phyloP scores from a whole-genome alignment of 805 yeast species.

The Cyberlindnera petersonii region DNA sequence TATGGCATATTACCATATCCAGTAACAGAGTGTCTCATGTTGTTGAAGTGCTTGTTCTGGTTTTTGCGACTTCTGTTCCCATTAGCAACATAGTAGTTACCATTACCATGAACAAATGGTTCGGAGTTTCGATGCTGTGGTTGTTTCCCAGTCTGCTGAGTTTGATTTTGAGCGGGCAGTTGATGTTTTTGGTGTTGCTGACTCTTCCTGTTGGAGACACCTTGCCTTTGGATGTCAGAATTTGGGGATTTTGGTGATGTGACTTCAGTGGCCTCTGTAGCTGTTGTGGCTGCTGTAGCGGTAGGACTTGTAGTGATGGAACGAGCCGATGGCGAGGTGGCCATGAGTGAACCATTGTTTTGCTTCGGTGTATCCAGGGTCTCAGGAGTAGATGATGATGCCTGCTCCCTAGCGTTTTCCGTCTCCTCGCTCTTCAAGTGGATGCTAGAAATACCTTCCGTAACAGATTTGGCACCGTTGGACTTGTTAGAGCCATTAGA shows the following conservation, averaged over 20 bases:
- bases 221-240: background rate
- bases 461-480: background rate
- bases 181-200: too few species aligned
- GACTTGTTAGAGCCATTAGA: slow-evolving; percentile 1
- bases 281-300: background rate
- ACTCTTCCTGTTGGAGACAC: slow-evolving; percentile 1
- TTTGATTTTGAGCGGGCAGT: too few species aligned
- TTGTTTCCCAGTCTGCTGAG: background rate
- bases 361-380: background rate
- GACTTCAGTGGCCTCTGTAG: slow-evolving; percentile 1
- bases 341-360: background rate
- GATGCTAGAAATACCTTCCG: background rate
- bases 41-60: slow-evolving; percentile 12
- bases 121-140: slow-evolving; percentile 22
- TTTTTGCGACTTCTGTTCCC: slow-evolving; percentile 12
- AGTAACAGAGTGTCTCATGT: slow-evolving; percentile 21
- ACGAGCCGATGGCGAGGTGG: background rate
- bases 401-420: background rate
- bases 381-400: background rate
- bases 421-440: slow-evolving; percentile 1
- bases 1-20: slow-evolving; percentile 12
- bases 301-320: background rate
- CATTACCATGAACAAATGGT: slow-evolving; percentile 11
- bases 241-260: background rate
- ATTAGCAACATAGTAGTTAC: slow-evolving; percentile 1